A percentile compares a stretch with the other conserved stretches of the same genome.
These are phyloP conservation scores for Suhomyces emberorum DNA, from an alignment of 805 yeast genomes.

Conservation along the genomic window DNA sequence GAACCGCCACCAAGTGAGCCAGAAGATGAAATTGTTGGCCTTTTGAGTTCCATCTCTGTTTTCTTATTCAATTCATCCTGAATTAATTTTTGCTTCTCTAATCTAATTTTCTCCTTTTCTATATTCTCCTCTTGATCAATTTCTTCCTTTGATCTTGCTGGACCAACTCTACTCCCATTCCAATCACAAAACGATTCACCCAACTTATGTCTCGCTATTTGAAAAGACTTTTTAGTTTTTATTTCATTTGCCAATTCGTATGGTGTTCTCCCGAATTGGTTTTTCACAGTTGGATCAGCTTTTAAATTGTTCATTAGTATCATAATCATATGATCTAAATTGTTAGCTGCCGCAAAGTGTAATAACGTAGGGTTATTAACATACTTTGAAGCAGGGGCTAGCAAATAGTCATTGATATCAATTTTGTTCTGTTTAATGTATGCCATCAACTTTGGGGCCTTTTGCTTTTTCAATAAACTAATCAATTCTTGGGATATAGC, in stretches of 20 bases:
- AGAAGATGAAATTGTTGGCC: conserved; percentile 27
- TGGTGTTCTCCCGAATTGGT: conserved; percentile 58
- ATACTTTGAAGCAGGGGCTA: conserved; percentile 56
- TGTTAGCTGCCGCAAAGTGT: conserved; percentile 72
- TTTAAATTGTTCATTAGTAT: conserved; percentile 60
- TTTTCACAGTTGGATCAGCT: conserved; percentile 64
- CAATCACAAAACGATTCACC: conserved; percentile 76
- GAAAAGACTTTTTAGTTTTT: conserved; percentile 55
- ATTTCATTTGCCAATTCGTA: conserved; percentile 57
- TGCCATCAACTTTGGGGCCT: conserved; percentile 67
- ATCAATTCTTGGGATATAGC: conserved; percentile 57
- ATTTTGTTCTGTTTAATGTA: conserved; percentile 59
- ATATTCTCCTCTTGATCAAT: conserved; percentile 41
- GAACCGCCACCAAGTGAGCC: conserved; percentile 34
- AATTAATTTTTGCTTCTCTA: conserved; percentile 40
- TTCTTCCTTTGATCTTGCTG: conserved; percentile 55
- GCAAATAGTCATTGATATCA: conserved; percentile 42
- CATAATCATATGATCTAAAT: conserved; percentile 63
- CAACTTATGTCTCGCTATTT: conserved; percentile 58
- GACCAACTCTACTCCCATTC: conserved; percentile 62
- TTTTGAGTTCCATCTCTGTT: conserved; percentile 36
- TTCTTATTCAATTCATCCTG: conserved; percentile 43
- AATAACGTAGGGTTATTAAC: conserved; percentile 65
- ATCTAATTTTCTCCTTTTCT: conserved; percentile 34
- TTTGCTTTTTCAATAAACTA: conserved; percentile 62